These are phyloP conservation scores for Lizonia empirigonia DNA, from an alignment of 2,329 filamentous ascomycete species.

Conservation along the genomic window DNA sequence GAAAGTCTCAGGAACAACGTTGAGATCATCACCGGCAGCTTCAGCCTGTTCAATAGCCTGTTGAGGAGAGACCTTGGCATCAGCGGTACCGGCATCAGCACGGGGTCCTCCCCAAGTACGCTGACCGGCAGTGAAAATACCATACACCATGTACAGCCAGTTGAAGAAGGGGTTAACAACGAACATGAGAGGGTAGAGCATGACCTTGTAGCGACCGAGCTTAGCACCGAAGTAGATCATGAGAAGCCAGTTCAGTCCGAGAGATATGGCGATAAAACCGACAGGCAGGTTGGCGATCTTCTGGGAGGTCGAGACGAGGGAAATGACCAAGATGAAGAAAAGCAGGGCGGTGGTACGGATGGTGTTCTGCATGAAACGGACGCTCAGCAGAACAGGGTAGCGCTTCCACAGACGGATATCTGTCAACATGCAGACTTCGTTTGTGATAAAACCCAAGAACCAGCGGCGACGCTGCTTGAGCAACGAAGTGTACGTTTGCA, in stretches of 20 bases:
- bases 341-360: conserved; percentile 92
- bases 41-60: conserved; percentile 84
- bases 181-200: conserved; percentile 96
- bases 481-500: conserved; percentile 82
- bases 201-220: conserved; percentile 87
- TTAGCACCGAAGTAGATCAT: conserved; percentile 96
- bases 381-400: conserved; percentile 83
- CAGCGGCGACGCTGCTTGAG: conserved; percentile 94
- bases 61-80: conserved; percentile 74
- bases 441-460: conserved; percentile 97
- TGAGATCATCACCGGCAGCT: conserved; percentile 82
- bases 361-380: conserved; percentile 94
- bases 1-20: conserved; percentile 87
- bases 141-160: conserved; percentile 98
- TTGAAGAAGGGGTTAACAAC: conserved; percentile 95
- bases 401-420: conserved; percentile 89
- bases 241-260: conserved; percentile 90
- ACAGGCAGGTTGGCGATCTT: conserved; percentile 80
- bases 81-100: conserved; percentile 83
- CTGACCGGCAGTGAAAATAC: conserved; percentile 91
- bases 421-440: conserved; percentile 97
- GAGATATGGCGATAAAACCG: conserved; percentile 89
- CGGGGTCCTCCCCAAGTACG: conserved; percentile 94
- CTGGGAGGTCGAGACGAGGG: conserved; percentile 82
- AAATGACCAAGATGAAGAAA: conserved; percentile 92